Evolutionary conservation across 2,329 filamentous ascomycete species (phyloP), one percentile per base, ranked within the genome.

Genomic region (Phaeophleospora eucalypticola): DNA sequence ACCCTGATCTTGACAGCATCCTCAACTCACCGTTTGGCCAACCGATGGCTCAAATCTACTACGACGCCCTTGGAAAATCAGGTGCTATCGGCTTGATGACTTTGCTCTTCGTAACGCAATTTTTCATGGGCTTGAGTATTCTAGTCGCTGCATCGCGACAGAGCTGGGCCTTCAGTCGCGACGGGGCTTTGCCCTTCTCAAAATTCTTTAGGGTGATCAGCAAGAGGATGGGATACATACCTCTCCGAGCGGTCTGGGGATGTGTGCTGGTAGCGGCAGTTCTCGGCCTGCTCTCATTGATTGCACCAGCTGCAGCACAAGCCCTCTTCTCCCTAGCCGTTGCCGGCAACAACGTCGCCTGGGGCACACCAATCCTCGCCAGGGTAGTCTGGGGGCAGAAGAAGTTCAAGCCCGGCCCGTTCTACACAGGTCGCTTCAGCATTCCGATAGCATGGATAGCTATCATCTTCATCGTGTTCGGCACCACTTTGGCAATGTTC

Each of bases 161-260:
- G 63, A 73, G 71, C 21, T 84, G 80, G 80, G 80, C 80, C 0
- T 83, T 83, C 59, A 78, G 77, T 7, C 74, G 80, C 18, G 80
- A 83, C 56, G 79, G 78, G 2, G 80, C 79, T 1, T 68, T 83
- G 1, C 80, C 80, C 0, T 82, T 83, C 59, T 80, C 77, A 2
- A 62, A 51, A 4, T 81, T 78, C 63, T 79, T 82, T 63, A 71
- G 78, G 24, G 71, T 72, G 4, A 77, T 83, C 58, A 78, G 73
- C 52, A 72, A 72, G 48, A 68, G 68, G 1, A 72, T 82, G 34
- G 76, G 74, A 9, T 79, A 76, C 54, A 82, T 81, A 43, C 80
- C 80, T 0, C 67, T 82, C 8, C 74, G 78, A 27, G 71, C 76
- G 3, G 70, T 82, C 49, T 77, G 77, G 69, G 78, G 75, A 10